Conservation (phyloP, 495 filamentous ascomycete genomes). For the Cladorrhinum samala region DNA sequence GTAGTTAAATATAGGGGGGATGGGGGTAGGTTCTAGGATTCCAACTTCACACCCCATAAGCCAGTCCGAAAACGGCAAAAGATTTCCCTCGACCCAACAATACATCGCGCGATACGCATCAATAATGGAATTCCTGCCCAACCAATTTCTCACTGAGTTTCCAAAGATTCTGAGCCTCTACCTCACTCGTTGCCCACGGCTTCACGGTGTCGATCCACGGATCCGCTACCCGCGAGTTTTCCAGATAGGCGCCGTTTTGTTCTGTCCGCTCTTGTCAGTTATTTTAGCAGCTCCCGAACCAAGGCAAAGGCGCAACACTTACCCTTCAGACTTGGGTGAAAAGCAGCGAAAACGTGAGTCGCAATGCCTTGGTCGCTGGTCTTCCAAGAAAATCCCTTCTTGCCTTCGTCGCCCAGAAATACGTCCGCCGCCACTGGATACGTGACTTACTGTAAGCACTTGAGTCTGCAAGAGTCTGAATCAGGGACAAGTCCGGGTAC, state of each 20-base stretch:
- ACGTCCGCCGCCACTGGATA: slow-evolving; percentile 16
- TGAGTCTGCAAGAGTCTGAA: too few species aligned
- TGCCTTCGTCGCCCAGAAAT: slow-evolving; percentile 20
- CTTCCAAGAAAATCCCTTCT: slow-evolving; percentile 26
- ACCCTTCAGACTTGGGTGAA: slow-evolving; percentile 36
- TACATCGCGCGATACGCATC: too few species aligned
- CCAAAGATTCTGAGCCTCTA: slow-evolving; percentile 42
- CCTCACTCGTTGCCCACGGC: slow-evolving; percentile 30
- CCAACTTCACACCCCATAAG: too few species aligned
- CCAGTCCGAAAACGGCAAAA: too few species aligned
- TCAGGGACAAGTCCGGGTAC: too few species aligned
- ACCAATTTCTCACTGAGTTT: slow-evolving; percentile 32
- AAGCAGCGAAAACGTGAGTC: slow-evolving; percentile 42
- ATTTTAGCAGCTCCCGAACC: background rate
- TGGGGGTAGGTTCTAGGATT: too few species aligned
- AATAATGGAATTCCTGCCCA: slow-evolving; percentile 24
- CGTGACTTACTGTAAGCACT: too few species aligned
- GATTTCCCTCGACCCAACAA: too few species aligned
- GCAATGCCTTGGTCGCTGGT: slow-evolving; percentile 34
- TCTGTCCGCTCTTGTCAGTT: slow-evolving; percentile 6
- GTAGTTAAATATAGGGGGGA: too few species aligned
- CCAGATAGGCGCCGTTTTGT: slow-evolving; percentile 36
- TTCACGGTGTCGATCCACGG: slow-evolving; percentile 29
- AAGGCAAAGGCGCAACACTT: too few species aligned
- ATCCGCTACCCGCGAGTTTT: slow-evolving; percentile 33